These are phyloP conservation scores for Lycium barbarum DNA, from an alignment of 257 asterid genomes.

Conservation along the genomic window DNA sequence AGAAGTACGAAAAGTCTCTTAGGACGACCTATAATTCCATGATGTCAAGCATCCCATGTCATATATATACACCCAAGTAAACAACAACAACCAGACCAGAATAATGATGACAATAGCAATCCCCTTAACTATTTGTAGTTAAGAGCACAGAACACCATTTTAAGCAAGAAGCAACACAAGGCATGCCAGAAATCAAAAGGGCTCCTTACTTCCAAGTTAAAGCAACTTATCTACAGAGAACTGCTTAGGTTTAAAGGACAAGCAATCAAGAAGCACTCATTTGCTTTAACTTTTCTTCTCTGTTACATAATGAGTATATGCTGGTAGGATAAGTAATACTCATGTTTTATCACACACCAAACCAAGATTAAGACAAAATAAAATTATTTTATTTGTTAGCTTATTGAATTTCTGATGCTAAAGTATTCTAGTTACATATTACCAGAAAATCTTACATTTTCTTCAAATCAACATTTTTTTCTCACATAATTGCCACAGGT, in stretches of 20 bases:
- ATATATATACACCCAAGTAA: conserved; percentile 4
- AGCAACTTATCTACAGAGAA: conserved; percentile 2
- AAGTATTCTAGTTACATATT: not conserved
- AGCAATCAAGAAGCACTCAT: not conserved
- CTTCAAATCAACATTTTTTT: not conserved
- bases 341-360: not conserved
- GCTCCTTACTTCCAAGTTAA: conserved; percentile 19
- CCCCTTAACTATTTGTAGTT: not conserved
- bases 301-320: not conserved
- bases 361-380: not conserved
- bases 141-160: not conserved
- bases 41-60: not conserved
- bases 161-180: not conserved
- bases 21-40: conserved; percentile 73
- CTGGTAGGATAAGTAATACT: not conserved
- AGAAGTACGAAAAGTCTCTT: conserved; percentile 75
- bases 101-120: not conserved
- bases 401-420: not conserved
- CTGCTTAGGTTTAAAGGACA: not conserved
- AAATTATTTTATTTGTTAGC: not conserved
- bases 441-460: conserved; percentile 2
- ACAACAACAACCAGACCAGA: conserved; percentile 23
- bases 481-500: not conserved
- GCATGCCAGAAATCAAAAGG: not conserved
- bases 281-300: not conserved